Evolutionary conservation across 352 stramenopile species (phyloP).

Genomic region (Aphanomyces cochlioides): DNA sequence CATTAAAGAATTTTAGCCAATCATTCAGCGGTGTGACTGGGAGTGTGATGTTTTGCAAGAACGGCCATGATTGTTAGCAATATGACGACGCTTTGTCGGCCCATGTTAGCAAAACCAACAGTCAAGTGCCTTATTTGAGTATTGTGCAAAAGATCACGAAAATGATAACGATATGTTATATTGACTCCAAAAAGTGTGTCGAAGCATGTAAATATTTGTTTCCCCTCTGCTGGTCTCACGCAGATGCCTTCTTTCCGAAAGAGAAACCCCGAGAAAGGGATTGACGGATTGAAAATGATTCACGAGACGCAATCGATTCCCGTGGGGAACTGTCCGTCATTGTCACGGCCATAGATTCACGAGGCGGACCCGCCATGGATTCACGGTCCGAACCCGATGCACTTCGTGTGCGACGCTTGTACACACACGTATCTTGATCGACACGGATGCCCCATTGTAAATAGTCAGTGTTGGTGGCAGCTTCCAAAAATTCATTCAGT

Average conservation of each 20-base stretch:
- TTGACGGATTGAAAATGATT: constrained; percentile 20
- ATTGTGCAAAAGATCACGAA: too few relatives aligned
- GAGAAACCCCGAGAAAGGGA: neutral
- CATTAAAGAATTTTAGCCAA: too few relatives aligned
- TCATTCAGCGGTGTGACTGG: too few relatives aligned
- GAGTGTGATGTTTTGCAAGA: too few relatives aligned
- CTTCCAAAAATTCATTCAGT: constrained; percentile 70
- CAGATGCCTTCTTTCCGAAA: neutral
- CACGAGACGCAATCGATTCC: constrained; percentile 11
- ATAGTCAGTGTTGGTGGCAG: constrained; percentile 65
- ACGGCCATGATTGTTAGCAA: too few relatives aligned
- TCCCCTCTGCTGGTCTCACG: too few relatives aligned
- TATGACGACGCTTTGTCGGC: too few relatives aligned
- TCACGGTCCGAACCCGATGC: neutral
- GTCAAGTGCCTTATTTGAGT: too few relatives aligned
- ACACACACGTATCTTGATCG: constrained; percentile 69
- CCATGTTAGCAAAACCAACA: too few relatives aligned
- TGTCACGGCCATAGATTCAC: constrained; percentile 13
- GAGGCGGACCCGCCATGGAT: constrained; percentile 6
- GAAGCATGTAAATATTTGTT: too few relatives aligned
- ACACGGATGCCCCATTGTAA: constrained; percentile 72
- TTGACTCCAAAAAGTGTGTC: too few relatives aligned
- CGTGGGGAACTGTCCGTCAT: constrained; percentile 8
- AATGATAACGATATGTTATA: too few relatives aligned
- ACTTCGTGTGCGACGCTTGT: constrained; percentile 46